phyloP scores from a whole-genome alignment of 2,329 filamentous ascomycete genomes.

The Periconia sp. region DNA sequence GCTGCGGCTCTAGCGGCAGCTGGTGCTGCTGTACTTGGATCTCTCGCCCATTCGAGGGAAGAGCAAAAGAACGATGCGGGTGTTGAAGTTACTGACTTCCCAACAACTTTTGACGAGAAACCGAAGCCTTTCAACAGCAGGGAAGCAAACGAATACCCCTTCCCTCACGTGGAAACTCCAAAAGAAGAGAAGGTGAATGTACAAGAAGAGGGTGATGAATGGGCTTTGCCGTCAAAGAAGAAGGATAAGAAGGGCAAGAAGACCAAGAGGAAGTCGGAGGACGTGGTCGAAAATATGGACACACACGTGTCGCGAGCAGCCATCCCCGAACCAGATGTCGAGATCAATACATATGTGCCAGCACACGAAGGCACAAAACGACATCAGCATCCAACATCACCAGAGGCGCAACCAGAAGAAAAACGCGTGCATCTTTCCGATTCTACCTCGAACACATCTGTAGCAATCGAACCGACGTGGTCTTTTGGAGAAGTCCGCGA shows the following conservation, averaged over 20 bases:
- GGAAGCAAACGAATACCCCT: slow-evolving; percentile 31
- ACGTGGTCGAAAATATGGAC: slow-evolving; percentile 9
- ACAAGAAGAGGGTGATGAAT: slow-evolving; percentile 25
- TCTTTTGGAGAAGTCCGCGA: slow-evolving; percentile 46
- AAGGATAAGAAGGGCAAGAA: slow-evolving; percentile 46
- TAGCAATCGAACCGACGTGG: slow-evolving; percentile 34
- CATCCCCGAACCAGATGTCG: slow-evolving; percentile 17
- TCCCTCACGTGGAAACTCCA: slow-evolving; percentile 20
- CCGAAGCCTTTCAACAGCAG: slow-evolving; percentile 10
- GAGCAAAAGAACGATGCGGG: slow-evolving; percentile 1
- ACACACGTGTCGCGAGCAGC: slow-evolving; percentile 16
- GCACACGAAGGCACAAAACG: slow-evolving; percentile 30
- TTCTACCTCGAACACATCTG: slow-evolving; percentile 8
- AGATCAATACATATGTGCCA: background rate
- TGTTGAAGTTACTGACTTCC: slow-evolving; percentile 6
- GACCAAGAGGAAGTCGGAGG: slow-evolving; percentile 25
- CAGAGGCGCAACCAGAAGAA: slow-evolving; percentile 35
- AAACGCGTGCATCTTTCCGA: slow-evolving; percentile 36
- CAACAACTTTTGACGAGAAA: slow-evolving; percentile 18
- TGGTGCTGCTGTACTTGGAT: slow-evolving; percentile 10
- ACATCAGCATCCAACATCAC: slow-evolving; percentile 34
- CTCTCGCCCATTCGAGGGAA: slow-evolving; percentile 7
- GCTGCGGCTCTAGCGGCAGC: slow-evolving; percentile 8
- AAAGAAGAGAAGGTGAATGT: slow-evolving; percentile 10
- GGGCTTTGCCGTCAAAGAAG: slow-evolving; percentile 44